Base-by-base conservation (phyloP, 768 basidiomycete species). In the Rhizopogon roseolus region DNA sequence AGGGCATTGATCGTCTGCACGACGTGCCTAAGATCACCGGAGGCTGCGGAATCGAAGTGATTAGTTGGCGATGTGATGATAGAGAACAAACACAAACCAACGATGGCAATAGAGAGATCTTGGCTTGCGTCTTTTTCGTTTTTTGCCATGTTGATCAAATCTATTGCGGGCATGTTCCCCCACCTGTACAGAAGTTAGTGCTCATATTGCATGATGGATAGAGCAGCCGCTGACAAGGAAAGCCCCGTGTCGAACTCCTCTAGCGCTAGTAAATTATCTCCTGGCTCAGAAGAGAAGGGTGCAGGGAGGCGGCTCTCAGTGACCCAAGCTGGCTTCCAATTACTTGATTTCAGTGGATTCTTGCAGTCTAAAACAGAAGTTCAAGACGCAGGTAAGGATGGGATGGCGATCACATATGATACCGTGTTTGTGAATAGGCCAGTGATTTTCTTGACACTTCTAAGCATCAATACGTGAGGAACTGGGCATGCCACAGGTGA, bases 1-100 rank as follows among this genome's bases (percentile, higher is more conserved):
- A 80, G 69, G 10, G 56, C 55, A 54, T 79, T 80, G 50, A 80
- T 58, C 2, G 75, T 79, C 27, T 60, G 60, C 6, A 80, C 46
- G 16, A 79, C 54, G 51, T 78, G 69, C 29, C 79, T 71, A 44
- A 80, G 66, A 60, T 80, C 79, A 5, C 79, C 79, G 6, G 79
- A 80, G 0, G 76, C 79, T 80, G 43, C 10, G 19, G 14, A 14
- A 36, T 17, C 78, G 80, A n/a, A 79, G 66, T 66, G 50, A 81
- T 48, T 42, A 44, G 27, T 25, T 11, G 1, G 39, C 51, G 13
- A 45, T 13, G 4, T 36, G 1, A 14, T 7, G 1, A 9, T 14
- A 11, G 6, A 32, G 19, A 3, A 22, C 37, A 28, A 32, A 2
- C 25, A 52, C 66, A 5, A 11, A 68, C 66, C 65, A 17, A 56